phyloP scores from a whole-genome alignment of 176 grass and related monocot genomes.

The Chloris gayana region DNA sequence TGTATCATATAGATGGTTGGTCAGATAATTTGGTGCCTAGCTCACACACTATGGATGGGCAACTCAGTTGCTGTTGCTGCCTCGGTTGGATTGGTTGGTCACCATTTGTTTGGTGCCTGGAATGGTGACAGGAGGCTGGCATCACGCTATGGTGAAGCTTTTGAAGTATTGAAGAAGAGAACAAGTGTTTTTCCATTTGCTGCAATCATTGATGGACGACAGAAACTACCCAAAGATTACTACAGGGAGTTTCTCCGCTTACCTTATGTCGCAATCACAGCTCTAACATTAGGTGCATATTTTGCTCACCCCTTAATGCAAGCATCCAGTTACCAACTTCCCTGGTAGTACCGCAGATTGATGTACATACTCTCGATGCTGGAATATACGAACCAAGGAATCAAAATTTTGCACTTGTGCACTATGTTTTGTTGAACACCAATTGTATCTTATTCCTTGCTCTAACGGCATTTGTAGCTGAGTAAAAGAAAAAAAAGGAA shows the following conservation, averaged over 20 bases:
- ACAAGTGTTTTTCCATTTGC: constrained; percentile 86
- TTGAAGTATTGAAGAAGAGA: constrained; percentile 76
- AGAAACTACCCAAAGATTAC: constrained; percentile 77
- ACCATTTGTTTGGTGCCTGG: constrained; percentile 95
- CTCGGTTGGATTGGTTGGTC: constrained; percentile 72
- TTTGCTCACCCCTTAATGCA: constrained; percentile 94
- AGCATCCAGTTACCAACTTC: constrained; percentile 87
- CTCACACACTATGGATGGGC: constrained; percentile 92
- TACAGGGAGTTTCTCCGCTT: constrained; percentile 91
- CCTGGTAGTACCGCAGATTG: constrained; percentile 57
- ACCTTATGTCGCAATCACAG: constrained; percentile 76
- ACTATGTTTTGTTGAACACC: not conserved
- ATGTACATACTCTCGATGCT: constrained; percentile 26
- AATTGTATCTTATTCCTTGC: not conserved
- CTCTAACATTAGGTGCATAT: constrained; percentile 81
- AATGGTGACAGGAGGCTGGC: constrained; percentile 82
- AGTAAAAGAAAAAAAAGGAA: no score
- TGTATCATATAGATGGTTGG: constrained; percentile 68
- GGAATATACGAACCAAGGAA: not conserved
- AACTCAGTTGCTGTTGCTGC: constrained; percentile 75
- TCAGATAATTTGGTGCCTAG: constrained; percentile 97
- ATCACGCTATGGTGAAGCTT: constrained; percentile 66
- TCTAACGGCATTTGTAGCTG: no score
- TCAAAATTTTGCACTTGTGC: constrained; percentile 1
- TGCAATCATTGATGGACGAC: constrained; percentile 80